A percentile compares a stretch with the other conserved stretches of the same genome.
Conservation (phyloP, 2,329 filamentous ascomycete genomes). For the Aspergillus glaucus region DNA sequence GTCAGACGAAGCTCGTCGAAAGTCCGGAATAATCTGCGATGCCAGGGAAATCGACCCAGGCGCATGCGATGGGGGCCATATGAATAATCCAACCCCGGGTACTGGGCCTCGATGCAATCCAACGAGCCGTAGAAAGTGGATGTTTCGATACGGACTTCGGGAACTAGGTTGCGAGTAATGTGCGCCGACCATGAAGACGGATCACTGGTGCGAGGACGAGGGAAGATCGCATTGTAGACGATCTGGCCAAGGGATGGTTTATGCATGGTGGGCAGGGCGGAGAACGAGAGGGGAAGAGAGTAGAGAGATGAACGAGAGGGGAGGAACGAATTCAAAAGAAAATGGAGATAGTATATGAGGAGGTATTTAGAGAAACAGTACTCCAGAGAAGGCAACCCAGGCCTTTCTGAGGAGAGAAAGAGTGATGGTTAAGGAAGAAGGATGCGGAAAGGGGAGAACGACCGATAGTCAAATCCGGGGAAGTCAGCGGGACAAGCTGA, state of each 20-base stretch:
- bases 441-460: not conserved
- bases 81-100: conserved; percentile 61
- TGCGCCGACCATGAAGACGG: conserved; percentile 54
- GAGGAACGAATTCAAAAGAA: not conserved
- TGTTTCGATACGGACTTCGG: conserved; percentile 60
- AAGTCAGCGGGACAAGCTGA: not conserved
- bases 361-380: not conserved
- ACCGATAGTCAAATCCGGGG: not conserved
- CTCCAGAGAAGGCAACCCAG: not conserved
- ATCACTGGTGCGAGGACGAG: conserved; percentile 50
- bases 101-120: conserved; percentile 60
- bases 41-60: conserved; percentile 56
- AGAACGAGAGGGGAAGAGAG: conserved; percentile 1
- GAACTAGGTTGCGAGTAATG: conserved; percentile 56
- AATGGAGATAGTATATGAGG: not conserved
- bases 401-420: conserved; percentile 1
- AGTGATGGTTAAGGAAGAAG: not conserved
- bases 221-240: conserved; percentile 55
- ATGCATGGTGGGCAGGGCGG: conserved; percentile 43
- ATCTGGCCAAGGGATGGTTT: conserved; percentile 54
- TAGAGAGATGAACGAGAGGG: conserved; percentile 3
- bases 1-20: conserved; percentile 57
- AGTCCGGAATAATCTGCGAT: conserved; percentile 53
- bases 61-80: conserved; percentile 57
- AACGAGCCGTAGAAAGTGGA: conserved; percentile 59